Base-by-base conservation (phyloP, 2,329 filamentous ascomycete species). In the Paraconiothyrium sp. region DNA sequence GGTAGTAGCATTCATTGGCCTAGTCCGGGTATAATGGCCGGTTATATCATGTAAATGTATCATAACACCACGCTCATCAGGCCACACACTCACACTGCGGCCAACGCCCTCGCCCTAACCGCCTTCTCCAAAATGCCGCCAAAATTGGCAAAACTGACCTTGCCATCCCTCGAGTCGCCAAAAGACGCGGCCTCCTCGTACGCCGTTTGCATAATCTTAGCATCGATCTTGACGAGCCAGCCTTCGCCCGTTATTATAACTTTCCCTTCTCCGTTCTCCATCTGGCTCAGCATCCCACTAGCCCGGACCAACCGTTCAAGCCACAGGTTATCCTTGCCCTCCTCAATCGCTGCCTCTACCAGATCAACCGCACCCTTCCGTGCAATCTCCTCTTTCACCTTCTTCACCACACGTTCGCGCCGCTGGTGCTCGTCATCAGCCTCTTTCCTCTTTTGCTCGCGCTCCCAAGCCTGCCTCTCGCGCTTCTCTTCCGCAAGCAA, bases 301-400 rank as follows among this genome's bases (percentile, higher is more conserved):
- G 79, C 80, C 59, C 76, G 77, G 10, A 84, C 67, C 52, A 84
- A 66, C 55, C 74, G 73, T 68, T 83, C 80, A 8, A 83, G 72
- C 80, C 81, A 83, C 44, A 79, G 65, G 44, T 69, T 71, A 59
- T 80, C 78, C 30, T 77, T 80, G 0, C 79, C 81, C 55, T 84
- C 77, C 30, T 62, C 64, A 61, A 69, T 76, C 51, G 78, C 81
- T 30, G 83, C 76, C 32, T 79, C 78, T 24, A 73, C 76, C 58
- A 84, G 61, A 69, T 78, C 70, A 24, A 76, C 74, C 1, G 62
- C 67, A 0, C 73, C 75, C 4, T 56, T 65, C 7, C 60, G 37
- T 35, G 63, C 64, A 30, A 79, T 50, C 20, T 56, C 59, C 9
- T 64, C 59, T 41, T 65, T 66, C 13, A 82, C 76, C 35, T 62